A percentile compares a stretch with the other conserved stretches of the same genome.
Conservation (phyloP, 257 asterid species). For the Echium plantagineum region DNA sequence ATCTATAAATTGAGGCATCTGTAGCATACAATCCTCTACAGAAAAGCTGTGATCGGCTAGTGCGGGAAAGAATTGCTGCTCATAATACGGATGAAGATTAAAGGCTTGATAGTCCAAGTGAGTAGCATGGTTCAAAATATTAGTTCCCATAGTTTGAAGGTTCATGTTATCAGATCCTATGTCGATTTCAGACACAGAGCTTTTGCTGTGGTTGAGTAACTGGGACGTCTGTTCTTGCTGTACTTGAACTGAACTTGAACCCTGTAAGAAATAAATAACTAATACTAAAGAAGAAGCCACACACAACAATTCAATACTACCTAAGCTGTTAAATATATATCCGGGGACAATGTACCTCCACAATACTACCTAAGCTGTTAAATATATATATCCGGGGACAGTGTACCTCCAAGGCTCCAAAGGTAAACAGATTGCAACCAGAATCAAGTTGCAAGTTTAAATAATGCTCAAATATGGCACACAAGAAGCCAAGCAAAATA, state of each 20-base stretch:
- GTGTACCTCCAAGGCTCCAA: background rate
- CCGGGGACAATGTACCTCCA: background rate
- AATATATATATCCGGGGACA: background rate
- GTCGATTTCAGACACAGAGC: conserved; percentile 34
- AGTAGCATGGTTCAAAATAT: conserved; percentile 29
- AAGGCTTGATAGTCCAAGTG: conserved; percentile 46
- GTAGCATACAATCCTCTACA: conserved; percentile 45
- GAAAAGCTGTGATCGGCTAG: conserved; percentile 38
- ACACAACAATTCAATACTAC: background rate
- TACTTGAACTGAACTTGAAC: conserved; percentile 31
- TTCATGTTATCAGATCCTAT: background rate
- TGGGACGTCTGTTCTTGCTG: conserved; percentile 50
- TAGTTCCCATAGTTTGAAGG: conserved; percentile 24
- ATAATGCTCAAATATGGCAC: background rate
- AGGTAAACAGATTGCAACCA: background rate
- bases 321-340: background rate
- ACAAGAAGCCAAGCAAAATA: background rate
- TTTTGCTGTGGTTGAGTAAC: conserved; percentile 50
- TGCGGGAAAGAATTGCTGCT: conserved; percentile 47
- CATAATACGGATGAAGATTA: conserved; percentile 55
- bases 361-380: background rate
- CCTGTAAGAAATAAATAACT: conserved; percentile 25
- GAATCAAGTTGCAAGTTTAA: background rate
- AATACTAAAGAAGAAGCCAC: too few relatives aligned
- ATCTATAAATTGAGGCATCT: conserved; percentile 39